phyloP scores from a whole-genome alignment of 2,329 filamentous ascomycete species.

The Alternaria sp. region DNA sequence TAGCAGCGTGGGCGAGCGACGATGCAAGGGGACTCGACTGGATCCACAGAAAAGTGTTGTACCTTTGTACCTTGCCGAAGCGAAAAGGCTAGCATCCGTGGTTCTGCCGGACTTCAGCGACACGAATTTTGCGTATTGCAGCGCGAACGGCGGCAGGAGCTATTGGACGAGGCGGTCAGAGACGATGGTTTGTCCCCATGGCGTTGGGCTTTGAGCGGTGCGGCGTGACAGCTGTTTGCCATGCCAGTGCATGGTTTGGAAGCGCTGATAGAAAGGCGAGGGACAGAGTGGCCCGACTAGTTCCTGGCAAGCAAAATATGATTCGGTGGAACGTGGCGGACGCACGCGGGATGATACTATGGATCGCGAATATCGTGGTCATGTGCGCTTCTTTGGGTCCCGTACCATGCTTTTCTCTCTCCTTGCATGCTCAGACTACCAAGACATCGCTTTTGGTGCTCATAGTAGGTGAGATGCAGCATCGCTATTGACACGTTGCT shows the following conservation, averaged over 20 bases:
- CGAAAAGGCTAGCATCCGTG: constrained; percentile 48
- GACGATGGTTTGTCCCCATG: constrained; percentile 4
- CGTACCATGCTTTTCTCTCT: constrained; percentile 14
- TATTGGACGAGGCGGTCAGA: constrained; percentile 5
- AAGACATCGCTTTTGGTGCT: constrained; percentile 1
- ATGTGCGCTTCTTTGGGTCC: constrained; percentile 25
- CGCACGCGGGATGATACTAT: constrained; percentile 19
- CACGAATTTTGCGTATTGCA: constrained; percentile 19
- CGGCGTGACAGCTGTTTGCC: constrained; percentile 6
- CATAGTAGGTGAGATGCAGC: background rate
- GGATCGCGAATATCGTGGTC: constrained; percentile 20
- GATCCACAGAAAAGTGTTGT: constrained; percentile 46
- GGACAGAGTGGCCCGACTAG: constrained; percentile 20
- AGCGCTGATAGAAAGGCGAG: constrained; percentile 13
- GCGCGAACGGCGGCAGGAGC: constrained; percentile 11
- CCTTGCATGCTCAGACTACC: background rate
- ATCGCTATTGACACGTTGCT: constrained; percentile 17
- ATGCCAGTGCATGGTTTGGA: constrained; percentile 7
- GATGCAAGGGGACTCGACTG: constrained; percentile 50
- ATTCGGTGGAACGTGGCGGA: constrained; percentile 17
- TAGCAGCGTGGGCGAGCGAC: constrained; percentile 40
- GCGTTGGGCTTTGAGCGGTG: constrained; percentile 2
- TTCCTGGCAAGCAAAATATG: constrained; percentile 21
- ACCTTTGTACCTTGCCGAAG: constrained; percentile 54
- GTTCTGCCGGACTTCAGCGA: constrained; percentile 25